Conservation (phyloP, 441 rosid species). For the Syzygium syzygioides region DNA sequence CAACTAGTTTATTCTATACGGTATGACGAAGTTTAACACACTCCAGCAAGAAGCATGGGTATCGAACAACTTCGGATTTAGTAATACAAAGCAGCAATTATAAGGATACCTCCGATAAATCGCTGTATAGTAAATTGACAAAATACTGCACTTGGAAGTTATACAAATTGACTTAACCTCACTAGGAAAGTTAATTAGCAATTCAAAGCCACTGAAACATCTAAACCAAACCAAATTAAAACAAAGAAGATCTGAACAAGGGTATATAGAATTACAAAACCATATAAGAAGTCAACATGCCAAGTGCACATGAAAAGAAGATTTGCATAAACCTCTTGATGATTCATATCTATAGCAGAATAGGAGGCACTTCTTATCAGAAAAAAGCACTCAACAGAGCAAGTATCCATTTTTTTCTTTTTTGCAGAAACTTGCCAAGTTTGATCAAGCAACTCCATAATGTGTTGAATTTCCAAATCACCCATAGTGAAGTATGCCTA, state of each 20-base stretch:
- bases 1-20: no score
- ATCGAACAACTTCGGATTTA: neutral
- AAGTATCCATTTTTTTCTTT: no score
- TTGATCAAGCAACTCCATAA: no score
- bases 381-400: neutral
- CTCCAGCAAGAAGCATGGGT: neutral
- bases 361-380: neutral
- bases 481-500: no score
- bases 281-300: neutral
- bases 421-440: no score
- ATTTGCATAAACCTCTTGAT: neutral
- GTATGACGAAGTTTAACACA: neutral
- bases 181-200: neutral
- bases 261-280: neutral
- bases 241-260: neutral
- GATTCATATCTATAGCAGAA: neutral
- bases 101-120: neutral
- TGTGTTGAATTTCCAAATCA: no score
- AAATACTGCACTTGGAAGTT: neutral
- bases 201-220: neutral
- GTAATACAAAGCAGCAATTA: neutral
- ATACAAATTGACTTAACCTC: accelerated
- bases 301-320: neutral
- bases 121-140: neutral
- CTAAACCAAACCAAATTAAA: neutral